Conservation (phyloP, 768 basidiomycete species). For the Amanita fuliginea region DNA sequence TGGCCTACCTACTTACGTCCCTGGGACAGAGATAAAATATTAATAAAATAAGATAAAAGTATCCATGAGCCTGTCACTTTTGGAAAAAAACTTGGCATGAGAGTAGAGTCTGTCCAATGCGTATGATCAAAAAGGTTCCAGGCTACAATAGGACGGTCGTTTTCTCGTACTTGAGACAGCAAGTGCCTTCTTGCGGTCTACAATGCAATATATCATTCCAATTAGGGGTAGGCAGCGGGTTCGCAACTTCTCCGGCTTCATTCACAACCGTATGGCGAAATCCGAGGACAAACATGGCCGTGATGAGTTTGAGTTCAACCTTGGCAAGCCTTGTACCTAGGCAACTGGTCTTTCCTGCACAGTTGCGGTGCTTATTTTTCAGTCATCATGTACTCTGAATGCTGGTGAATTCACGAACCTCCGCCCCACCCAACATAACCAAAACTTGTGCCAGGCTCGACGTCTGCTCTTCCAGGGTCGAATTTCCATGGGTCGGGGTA, state of each 20-base stretch:
- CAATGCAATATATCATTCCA: constrained; percentile 73
- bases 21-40: background rate
- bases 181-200: constrained; percentile 44
- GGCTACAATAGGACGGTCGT: constrained; percentile 23
- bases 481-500: constrained; percentile 75
- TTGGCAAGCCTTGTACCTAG: constrained; percentile 68
- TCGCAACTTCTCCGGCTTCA: constrained; percentile 30
- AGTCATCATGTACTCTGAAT: constrained; percentile 8
- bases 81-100: background rate
- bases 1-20: background rate
- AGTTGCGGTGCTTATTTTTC: background rate
- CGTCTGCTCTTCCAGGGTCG: constrained; percentile 48
- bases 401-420: constrained; percentile 36
- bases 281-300: constrained; percentile 55
- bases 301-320: constrained; percentile 61
- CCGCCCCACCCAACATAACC: constrained; percentile 72
- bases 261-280: constrained; percentile 53
- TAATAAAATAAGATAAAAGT: background rate
- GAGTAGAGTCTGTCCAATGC: background rate
- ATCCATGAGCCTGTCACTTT: background rate
- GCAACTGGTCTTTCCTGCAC: constrained; percentile 55
- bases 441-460: constrained; percentile 34
- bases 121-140: background rate
- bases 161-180: constrained; percentile 40
- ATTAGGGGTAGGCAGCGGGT: constrained; percentile 47